phyloP scores from a whole-genome alignment of 2,329 filamentous ascomycete species.

The Hymenoscyphus infarciens region DNA sequence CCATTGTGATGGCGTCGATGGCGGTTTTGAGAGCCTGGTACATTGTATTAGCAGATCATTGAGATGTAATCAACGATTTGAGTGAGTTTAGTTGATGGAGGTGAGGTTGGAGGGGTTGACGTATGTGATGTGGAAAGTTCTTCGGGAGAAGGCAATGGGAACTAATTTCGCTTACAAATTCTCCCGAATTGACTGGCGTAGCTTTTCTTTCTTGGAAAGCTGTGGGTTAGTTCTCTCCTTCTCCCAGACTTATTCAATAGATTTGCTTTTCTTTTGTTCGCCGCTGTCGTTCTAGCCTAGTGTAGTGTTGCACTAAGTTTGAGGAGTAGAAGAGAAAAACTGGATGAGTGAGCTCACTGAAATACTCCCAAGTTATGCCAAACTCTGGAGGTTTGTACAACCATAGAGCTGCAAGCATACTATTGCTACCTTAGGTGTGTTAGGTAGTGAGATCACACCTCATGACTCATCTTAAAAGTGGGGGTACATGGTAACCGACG shows the following conservation, averaged over 20 bases:
- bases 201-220: background rate
- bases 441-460: background rate
- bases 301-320: background rate
- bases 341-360: too few relatives aligned
- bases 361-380: too few relatives aligned
- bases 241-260: background rate
- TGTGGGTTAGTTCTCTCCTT: background rate
- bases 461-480: conserved; percentile 9
- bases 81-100: too few relatives aligned
- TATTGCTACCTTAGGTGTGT: background rate
- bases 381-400: background rate
- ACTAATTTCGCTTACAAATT: background rate
- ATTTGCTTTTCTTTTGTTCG: background rate
- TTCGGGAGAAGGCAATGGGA: background rate
- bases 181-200: background rate
- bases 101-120: background rate
- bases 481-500: background rate
- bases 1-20: background rate
- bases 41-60: background rate
- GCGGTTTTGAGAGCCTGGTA: background rate
- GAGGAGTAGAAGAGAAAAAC: background rate
- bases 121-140: background rate
- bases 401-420: background rate
- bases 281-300: background rate
- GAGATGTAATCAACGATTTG: background rate